These are phyloP conservation scores for Saturnispora zaruensis DNA, from an alignment of 805 yeast species.

Conservation along the genomic window DNA sequence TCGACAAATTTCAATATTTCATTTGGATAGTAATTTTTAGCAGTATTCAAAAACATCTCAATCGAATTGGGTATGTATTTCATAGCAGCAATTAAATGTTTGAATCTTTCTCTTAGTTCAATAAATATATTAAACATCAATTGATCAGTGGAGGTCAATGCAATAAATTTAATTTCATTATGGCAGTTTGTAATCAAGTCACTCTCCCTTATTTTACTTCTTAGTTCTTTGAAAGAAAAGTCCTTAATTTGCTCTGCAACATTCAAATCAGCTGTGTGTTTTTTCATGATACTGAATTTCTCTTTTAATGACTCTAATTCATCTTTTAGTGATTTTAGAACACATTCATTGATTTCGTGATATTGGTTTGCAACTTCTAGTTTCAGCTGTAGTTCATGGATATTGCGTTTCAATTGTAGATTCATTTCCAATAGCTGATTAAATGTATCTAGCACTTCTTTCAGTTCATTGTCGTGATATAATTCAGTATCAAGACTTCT, in stretches of 20 bases:
- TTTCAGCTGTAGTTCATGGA: constrained; percentile 25
- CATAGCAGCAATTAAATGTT: constrained; percentile 45
- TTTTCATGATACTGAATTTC: constrained; percentile 21
- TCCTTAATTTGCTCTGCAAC: constrained; percentile 24
- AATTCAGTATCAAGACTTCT: constrained; percentile 25
- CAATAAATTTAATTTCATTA: constrained; percentile 4
- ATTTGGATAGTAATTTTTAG: constrained; percentile 26
- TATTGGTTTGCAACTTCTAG: constrained; percentile 36
- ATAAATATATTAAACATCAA: constrained; percentile 25
- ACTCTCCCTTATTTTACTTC: constrained; percentile 1
- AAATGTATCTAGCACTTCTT: constrained; percentile 23
- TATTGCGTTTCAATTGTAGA: constrained; percentile 21
- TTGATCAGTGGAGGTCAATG: constrained; percentile 3
- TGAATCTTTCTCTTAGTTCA: constrained; percentile 33
- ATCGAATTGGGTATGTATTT: constrained; percentile 44
- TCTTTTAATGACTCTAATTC: constrained; percentile 24
- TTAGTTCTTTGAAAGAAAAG: background rate
- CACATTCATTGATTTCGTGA: constrained; percentile 33
- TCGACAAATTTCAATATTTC: constrained; percentile 27
- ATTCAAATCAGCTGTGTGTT: constrained; percentile 27
- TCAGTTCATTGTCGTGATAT: constrained; percentile 7
- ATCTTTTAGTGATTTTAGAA: constrained; percentile 34
- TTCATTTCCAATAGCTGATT: constrained; percentile 28
- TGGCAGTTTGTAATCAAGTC: background rate
- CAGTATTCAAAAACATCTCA: constrained; percentile 32